Percentiles rank a stretch among this genome's conserved stretches.
Evolutionary conservation across 2,329 filamentous ascomycete genomes (phyloP).

Genomic region (Fusarium sacchari): DNA sequence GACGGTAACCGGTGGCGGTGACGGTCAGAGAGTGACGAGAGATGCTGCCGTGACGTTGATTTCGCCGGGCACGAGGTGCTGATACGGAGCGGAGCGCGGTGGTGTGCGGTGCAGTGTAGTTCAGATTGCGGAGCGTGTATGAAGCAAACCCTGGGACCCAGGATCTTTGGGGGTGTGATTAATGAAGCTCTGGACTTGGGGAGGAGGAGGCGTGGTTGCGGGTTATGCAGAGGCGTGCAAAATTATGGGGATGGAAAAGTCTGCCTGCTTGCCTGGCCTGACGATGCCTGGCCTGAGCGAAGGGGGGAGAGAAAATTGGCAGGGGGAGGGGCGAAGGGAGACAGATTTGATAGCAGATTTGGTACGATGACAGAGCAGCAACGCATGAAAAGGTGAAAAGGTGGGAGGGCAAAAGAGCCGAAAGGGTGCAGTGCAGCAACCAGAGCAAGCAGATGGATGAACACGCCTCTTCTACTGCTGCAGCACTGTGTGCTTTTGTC

Average conservation of each 20-base stretch:
- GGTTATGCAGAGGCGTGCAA: conserved; percentile 50
- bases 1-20: conserved; percentile 35
- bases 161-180: conserved; percentile 54
- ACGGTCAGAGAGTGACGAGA: conserved; percentile 29
- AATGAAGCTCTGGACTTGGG: conserved; percentile 48
- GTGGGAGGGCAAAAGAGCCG: conserved; percentile 35
- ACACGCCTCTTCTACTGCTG: conserved; percentile 26
- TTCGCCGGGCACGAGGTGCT: conserved; percentile 37
- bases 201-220: conserved; percentile 52
- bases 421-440: conserved; percentile 23
- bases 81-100: conserved; percentile 39
- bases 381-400: conserved; percentile 4
- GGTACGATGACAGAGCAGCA: conserved; percentile 20
- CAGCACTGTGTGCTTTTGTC: background rate
- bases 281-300: conserved; percentile 15
- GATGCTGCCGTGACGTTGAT: conserved; percentile 35
- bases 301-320: conserved; percentile 17
- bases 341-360: conserved; percentile 30
- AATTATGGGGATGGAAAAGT: conserved; percentile 41
- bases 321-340: conserved; percentile 39
- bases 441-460: conserved; percentile 13
- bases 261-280: conserved; percentile 35
- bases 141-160: conserved; percentile 45
- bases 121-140: conserved; percentile 44
- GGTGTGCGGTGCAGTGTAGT: conserved; percentile 38